Evolutionary conservation across 2,329 filamentous ascomycete genomes (phyloP), one percentile per base, ranked within the genome.

Genomic region (Hypoxylon sp.): DNA sequence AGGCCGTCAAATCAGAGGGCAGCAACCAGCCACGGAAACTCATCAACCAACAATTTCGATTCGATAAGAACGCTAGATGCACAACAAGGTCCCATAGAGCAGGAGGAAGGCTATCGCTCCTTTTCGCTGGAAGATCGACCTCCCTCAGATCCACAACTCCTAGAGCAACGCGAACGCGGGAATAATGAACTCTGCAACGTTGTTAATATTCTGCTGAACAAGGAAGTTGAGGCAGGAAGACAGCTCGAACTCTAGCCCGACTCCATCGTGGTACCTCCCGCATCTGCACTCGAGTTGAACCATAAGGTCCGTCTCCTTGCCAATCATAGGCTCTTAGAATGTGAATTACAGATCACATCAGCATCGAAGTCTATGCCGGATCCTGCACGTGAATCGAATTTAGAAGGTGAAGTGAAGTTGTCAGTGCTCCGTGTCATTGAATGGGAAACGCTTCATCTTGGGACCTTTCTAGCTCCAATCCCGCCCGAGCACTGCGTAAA

Each of bases 181-280:
- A 30, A 67, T 10, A 7, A 14, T 1, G 11, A 2, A 6, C 38
- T 65, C 13, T 21, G 19, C 5, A 28, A 30, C 25, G 48, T 45
- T 19, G 58, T 67, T 21, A 25, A 67, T 19, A 17, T 56, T 7
- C 10, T 72, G 11, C 14, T 75, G 38, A 64, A 71, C 25, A n/a
- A 51, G 4, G 64, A 74, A 14, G 68, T 75, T 23, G 30, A 68
- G 13, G 25, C 68, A 9, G 41, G 56, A 11, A 63, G 49, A 13
- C 65, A 67, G 3, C 57, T 68, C 19, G 51, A 38, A 34, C 61
- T 64, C 19, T 65, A 62, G 10, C 46, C 45, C 17, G 21, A 51
- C 9, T 59, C 53, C 5, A 28, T 60, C 14, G 41, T 55, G 14
- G 10, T 43, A 3, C 49, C 50, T 25, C n/a, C 28, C 5, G 19